Evolutionary conservation across 2,329 filamentous ascomycete genomes (phyloP), one percentile per base, ranked within the genome.

Genomic region (Pestalotiopsis sp.): DNA sequence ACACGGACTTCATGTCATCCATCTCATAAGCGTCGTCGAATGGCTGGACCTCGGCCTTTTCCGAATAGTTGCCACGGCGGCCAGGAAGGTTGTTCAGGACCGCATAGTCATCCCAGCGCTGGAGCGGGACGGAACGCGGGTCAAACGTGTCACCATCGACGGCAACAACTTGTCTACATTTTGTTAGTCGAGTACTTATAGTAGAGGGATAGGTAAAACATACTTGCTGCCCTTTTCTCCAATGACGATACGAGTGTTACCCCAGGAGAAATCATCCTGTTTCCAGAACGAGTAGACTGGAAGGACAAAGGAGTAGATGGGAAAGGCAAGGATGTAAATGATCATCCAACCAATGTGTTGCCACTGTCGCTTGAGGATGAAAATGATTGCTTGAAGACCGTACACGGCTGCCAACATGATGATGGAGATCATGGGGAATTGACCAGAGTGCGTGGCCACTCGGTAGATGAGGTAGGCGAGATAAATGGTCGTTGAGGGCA

Each of bases 211-310:
- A 22, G 17, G 20, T 7, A 17, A 26, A 26, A 64, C 61, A 9
- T 65, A 57, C 83, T 97, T 97, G 77, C 88, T 88, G 70, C 94
- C 95, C 79, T 95, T 94, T 80, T 99, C 96, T 68, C 94, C 95
- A 72, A 98, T 92, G 73, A 99, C 96, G 71, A 99, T 90, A 88
- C 96, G 94, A 1, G 96, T 99, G 83, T 96, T 98, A 86, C 96
- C 96, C 96, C 96, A 99, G 1, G 91, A 91, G 86, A 99, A 99
- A 82, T 99, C 95, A 81, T 99, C 96, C 80, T 98, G 94, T 81
- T 98, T 97, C 96, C 96, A 99, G 91, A 99, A 99, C 0, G 95
- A 97, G 84, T 98, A 99, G 71, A 99, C 83, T 0, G 96, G 96
- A 13, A 99, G 87, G 70, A 97, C 78, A 75, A 99, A 93, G 3